Conservation (phyloP, 768 basidiomycete genomes). For the Kondoa malvinella region DNA sequence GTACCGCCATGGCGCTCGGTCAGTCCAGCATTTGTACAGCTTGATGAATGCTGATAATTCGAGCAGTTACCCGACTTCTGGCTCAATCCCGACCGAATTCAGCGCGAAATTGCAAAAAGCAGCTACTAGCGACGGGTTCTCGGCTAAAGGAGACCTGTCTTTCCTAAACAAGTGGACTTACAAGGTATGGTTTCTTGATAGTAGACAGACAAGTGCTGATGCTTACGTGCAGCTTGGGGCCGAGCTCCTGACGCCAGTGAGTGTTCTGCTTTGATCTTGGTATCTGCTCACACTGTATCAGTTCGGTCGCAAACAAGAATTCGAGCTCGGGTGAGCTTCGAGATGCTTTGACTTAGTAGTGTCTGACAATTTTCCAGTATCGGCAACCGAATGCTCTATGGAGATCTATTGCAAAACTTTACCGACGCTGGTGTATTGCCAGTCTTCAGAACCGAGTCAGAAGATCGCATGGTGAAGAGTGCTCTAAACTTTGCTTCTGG, state of each 20-base stretch:
- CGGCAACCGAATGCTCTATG: constrained; percentile 39
- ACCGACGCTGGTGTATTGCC: constrained; percentile 40
- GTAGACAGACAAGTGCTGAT: too few species aligned
- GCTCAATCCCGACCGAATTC: constrained; percentile 25
- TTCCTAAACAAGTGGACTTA: constrained; percentile 29
- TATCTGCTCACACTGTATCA: neutral
- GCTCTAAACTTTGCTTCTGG: constrained; percentile 42
- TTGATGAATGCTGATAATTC: neutral
- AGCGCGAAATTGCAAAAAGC: constrained; percentile 28
- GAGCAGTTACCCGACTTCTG: constrained; percentile 29
- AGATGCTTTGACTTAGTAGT: constrained; percentile 27
- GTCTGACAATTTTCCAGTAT: constrained; percentile 4
- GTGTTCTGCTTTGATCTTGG: neutral
- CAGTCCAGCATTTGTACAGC: neutral
- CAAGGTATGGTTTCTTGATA: too few species aligned
- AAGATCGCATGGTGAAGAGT: constrained; percentile 42
- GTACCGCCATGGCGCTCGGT: constrained; percentile 28
- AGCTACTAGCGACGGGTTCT: constrained; percentile 16
- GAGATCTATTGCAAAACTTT: constrained; percentile 50
- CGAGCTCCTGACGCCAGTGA: constrained; percentile 22
- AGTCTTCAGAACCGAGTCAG: constrained; percentile 43
- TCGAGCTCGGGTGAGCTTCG: constrained; percentile 28
- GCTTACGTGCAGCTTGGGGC: too few species aligned
- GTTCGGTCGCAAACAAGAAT: constrained; percentile 29
- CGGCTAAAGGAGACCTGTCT: constrained; percentile 22